Evolutionary conservation across 768 basidiomycete species (phyloP).

Genomic region (Cyclocybe aegerita): DNA sequence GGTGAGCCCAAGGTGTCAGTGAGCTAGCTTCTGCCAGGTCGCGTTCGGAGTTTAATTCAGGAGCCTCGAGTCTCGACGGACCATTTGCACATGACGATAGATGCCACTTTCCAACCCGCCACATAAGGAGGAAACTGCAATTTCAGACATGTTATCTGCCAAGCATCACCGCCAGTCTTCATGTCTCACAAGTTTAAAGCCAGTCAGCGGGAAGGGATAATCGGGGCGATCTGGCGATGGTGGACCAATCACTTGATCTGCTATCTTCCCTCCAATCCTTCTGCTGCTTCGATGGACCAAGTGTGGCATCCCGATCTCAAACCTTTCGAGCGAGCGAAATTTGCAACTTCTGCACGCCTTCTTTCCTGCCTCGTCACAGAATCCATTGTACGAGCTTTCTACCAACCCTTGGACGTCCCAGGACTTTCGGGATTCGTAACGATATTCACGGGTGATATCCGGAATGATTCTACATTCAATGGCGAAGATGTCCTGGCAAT

Average conservation of each 20-base stretch:
- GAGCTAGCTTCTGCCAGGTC: too few species aligned
- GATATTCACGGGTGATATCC: constrained; percentile 32
- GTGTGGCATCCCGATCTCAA: neutral
- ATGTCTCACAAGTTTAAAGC: too few species aligned
- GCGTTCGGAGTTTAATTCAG: too few species aligned
- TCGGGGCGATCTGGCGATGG: too few species aligned
- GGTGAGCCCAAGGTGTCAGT: too few species aligned
- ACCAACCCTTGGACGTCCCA: constrained; percentile 35
- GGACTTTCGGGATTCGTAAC: constrained; percentile 39
- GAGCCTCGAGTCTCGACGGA: too few species aligned
- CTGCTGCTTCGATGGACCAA: neutral
- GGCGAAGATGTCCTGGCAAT: constrained; percentile 43
- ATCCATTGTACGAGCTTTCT: constrained; percentile 49
- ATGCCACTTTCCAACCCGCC: too few species aligned
- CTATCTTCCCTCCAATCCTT: neutral
- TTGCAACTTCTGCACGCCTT: constrained; percentile 48
- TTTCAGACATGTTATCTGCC: too few species aligned
- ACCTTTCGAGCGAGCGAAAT: constrained; percentile 41
- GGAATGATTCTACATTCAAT: constrained; percentile 24
- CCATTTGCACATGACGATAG: too few species aligned
- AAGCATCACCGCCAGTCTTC: too few species aligned
- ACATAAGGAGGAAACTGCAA: too few species aligned
- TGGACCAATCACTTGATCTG: neutral
- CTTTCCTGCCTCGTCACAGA: constrained; percentile 61
- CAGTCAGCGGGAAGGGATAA: too few species aligned